Evolutionary conservation across 83 land plant genomes (phyloP).

Genomic region (Isoetes engelmannii): DNA sequence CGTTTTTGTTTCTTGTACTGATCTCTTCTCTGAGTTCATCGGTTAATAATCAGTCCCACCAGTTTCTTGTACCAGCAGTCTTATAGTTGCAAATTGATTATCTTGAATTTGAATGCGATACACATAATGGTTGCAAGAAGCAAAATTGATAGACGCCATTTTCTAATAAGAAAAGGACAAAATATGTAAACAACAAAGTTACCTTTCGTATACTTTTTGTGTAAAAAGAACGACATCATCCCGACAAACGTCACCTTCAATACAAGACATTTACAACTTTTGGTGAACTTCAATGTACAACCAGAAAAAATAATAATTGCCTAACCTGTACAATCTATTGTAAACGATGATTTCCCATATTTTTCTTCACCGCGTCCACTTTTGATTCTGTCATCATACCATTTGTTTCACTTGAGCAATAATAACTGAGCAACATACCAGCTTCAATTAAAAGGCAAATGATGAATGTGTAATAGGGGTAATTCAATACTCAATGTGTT

Average conservation of each 20-base stretch:
- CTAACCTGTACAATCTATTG: slow-evolving; percentile 67
- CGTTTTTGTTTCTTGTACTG: too few relatives aligned
- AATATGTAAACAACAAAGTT: slow-evolving; percentile 10
- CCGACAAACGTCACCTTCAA: slow-evolving; percentile 69
- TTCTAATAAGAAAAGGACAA: too few relatives aligned
- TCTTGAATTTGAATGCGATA: too few relatives aligned
- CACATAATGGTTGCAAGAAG: too few relatives aligned
- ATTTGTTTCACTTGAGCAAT: not conserved
- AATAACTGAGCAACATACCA: not conserved
- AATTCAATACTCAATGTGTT: slow-evolving; percentile 57
- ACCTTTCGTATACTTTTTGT: slow-evolving; percentile 73
- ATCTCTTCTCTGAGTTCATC: too few relatives aligned
- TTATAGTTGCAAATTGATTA: too few relatives aligned
- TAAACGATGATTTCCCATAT: slow-evolving; percentile 59
- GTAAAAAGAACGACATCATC: slow-evolving; percentile 81
- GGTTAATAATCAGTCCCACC: too few relatives aligned
- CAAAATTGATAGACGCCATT: too few relatives aligned
- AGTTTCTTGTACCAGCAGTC: too few relatives aligned
- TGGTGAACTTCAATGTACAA: not conserved
- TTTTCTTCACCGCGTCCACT: slow-evolving; percentile 55
- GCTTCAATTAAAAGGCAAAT: not conserved
- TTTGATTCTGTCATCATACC: slow-evolving; percentile 38
- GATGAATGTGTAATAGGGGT: not conserved
- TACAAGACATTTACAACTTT: slow-evolving; percentile 3
- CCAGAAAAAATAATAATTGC: not conserved